These are phyloP conservation scores for Rusavskia elegans DNA, from an alignment of 495 filamentous ascomycete genomes.

Conservation along the genomic window DNA sequence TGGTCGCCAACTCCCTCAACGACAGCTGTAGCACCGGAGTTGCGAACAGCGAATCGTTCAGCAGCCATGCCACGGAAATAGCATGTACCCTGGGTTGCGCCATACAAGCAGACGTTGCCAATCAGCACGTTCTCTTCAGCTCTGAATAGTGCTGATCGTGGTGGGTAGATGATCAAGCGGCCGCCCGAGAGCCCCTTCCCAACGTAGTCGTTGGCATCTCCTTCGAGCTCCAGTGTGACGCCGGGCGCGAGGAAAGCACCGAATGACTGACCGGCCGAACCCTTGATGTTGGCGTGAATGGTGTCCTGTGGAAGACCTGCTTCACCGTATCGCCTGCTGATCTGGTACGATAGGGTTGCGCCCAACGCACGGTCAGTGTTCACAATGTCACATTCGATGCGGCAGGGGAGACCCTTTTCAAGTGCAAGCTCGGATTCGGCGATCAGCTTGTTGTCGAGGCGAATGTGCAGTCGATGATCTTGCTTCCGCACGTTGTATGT, in stretches of 20 bases:
- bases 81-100: constrained; percentile 80
- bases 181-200: constrained; percentile 96
- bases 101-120: constrained; percentile 95
- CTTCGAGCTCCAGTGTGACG: constrained; percentile 92
- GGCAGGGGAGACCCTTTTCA: constrained; percentile 86
- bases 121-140: constrained; percentile 96
- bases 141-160: constrained; percentile 84
- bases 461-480: constrained; percentile 83
- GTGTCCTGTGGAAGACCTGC: constrained; percentile 84
- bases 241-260: constrained; percentile 91
- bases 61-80: constrained; percentile 98
- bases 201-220: constrained; percentile 96
- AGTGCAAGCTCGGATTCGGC: constrained; percentile 92
- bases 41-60: constrained; percentile 95
- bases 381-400: constrained; percentile 95
- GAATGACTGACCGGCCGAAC: constrained; percentile 97
- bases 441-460: constrained; percentile 97
- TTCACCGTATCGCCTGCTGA: constrained; percentile 86
- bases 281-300: constrained; percentile 93
- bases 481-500: constrained; percentile 99
- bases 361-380: constrained; percentile 96
- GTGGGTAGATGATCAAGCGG: constrained; percentile 90
- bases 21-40: constrained; percentile 91
- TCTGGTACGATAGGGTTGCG: constrained; percentile 90
- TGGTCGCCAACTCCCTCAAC: constrained; percentile 98